A percentile compares a stretch with the other conserved stretches of the same genome.
Conservation (phyloP, 2,329 filamentous ascomycete genomes). For the Ambrosiella beaveri region DNA sequence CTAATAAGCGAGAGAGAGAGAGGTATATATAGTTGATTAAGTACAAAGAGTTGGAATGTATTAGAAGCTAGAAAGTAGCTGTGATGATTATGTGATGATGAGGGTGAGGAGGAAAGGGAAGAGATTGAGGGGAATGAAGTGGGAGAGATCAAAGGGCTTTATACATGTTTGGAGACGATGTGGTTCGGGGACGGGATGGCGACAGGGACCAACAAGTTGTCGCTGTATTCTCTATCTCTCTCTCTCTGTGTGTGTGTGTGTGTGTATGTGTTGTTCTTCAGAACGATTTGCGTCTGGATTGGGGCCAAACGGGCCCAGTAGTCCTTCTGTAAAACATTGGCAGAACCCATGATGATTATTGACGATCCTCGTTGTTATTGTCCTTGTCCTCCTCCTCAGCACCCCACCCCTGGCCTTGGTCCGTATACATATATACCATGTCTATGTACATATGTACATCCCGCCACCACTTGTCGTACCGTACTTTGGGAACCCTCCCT, state of each 20-base stretch:
- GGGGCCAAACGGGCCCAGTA: too few relatives aligned
- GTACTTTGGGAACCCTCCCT: neutral
- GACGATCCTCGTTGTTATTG: too few relatives aligned
- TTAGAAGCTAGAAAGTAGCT: conserved; percentile 6
- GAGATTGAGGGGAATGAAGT: neutral
- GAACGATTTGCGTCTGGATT: too few relatives aligned
- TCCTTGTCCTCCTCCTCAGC: neutral
- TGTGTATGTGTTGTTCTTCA: too few relatives aligned
- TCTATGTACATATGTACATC: neutral
- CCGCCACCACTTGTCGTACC: neutral
- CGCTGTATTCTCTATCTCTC: neutral
- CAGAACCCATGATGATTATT: too few relatives aligned
- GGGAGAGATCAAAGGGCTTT: conserved; percentile 3
- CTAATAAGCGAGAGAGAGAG: neutral
- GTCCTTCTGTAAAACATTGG: too few relatives aligned
- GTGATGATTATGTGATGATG: conserved; percentile 9
- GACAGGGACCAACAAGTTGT: neutral
- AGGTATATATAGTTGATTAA: neutral
- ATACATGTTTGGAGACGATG: conserved; percentile 3
- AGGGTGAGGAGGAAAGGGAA: conserved; percentile 12
- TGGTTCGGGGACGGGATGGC: neutral
- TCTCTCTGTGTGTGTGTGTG: neutral
- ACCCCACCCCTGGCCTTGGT: neutral
- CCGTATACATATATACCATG: neutral
- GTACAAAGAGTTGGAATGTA: neutral